These are phyloP conservation scores for Aegilops umbellulata DNA, from an alignment of 176 grass and related monocot species.

Conservation along the genomic window DNA sequence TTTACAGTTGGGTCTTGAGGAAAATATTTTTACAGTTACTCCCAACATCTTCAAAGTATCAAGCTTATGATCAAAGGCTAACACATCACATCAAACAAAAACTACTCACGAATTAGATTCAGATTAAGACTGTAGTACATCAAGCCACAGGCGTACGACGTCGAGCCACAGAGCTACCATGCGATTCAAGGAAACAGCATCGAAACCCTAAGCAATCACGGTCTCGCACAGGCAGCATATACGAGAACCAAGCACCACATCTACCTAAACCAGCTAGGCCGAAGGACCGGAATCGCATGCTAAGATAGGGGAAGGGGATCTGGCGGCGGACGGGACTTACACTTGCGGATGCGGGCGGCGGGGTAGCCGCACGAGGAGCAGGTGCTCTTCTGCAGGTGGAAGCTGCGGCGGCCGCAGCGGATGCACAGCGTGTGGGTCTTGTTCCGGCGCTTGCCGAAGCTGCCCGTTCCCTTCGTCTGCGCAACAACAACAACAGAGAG, in stretches of 20 bases:
- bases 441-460: conserved; percentile 94
- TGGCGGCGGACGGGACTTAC: conserved; percentile 22
- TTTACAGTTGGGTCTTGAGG: background rate
- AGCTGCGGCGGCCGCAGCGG: conserved; percentile 81
- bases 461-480: conserved; percentile 83
- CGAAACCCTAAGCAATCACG: background rate
- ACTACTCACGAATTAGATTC: too few species aligned
- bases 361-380: conserved; percentile 88
- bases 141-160: background rate
- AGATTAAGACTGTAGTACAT: too few species aligned
- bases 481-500: background rate
- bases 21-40: too few species aligned
- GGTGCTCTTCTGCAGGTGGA: conserved; percentile 94
- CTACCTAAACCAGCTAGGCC: background rate
- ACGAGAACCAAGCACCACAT: background rate
- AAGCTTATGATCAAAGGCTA: background rate
- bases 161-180: background rate
- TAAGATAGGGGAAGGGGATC: background rate
- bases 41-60: background rate
- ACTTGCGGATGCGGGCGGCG: conserved; percentile 93
- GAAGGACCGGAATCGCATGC: background rate
- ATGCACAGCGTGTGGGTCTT: conserved; percentile 97
- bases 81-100: background rate
- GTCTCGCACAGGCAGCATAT: background rate
- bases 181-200: background rate